Evolutionary conservation across 306 rosid genomes (phyloP).

Genomic region (Astragalus glycyphyllos): DNA sequence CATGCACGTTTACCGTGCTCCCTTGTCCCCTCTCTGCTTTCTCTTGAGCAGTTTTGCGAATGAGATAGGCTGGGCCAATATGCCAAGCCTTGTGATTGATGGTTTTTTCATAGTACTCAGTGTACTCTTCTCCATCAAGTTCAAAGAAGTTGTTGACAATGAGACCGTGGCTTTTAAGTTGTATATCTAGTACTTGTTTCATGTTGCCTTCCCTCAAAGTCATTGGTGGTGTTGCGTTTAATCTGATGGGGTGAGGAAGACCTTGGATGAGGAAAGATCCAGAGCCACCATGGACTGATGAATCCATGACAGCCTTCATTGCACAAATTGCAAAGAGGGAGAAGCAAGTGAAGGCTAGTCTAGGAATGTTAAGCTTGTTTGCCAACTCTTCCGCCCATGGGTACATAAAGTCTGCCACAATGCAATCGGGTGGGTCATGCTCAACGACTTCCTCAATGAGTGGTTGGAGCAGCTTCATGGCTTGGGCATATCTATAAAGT

Average conservation of each 20-base stretch:
- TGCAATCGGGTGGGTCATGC: constrained; percentile 41
- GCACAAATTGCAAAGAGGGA: constrained; percentile 35
- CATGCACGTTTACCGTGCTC: not conserved
- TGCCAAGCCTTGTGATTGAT: not conserved
- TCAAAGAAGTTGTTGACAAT: no score
- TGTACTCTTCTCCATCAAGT: no score
- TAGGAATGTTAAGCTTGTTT: constrained; percentile 26
- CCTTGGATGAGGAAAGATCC: no score
- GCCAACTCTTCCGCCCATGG: constrained; percentile 43
- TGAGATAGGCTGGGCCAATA: not conserved
- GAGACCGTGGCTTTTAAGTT: no score
- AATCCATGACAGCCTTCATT: not conserved
- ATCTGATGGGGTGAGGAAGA: no score
- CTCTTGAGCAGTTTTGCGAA: not conserved
- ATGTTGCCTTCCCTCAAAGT: no score
- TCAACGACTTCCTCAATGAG: constrained; percentile 1
- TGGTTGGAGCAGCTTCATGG: not conserved
- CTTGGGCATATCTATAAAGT: not conserved
- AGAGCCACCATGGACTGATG: no score
- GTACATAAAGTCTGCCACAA: constrained; percentile 27
- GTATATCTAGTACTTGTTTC: no score
- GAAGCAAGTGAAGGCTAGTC: constrained; percentile 35
- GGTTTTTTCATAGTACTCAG: no score
- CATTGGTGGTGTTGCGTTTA: no score
- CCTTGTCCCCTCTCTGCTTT: not conserved